Conservation (phyloP, 345 rosid species). For the Pistacia integerrima region DNA sequence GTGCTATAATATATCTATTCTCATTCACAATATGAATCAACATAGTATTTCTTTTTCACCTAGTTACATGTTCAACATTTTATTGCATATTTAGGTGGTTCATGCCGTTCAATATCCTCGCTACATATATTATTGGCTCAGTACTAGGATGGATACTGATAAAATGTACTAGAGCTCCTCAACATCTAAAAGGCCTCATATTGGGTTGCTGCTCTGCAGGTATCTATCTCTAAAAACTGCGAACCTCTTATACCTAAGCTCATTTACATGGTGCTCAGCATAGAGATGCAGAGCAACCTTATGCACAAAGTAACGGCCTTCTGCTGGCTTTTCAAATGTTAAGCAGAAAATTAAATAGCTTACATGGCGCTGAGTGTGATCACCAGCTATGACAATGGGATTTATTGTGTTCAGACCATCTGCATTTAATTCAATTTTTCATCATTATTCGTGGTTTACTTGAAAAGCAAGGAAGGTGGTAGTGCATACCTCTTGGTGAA, state of each 20-base stretch:
- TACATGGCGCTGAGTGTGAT: not conserved
- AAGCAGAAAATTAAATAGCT: not conserved
- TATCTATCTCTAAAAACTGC: not conserved
- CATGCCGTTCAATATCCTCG: constrained; percentile 50
- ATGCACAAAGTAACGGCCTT: not conserved
- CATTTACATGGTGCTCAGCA: not conserved
- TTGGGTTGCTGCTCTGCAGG: constrained; percentile 59
- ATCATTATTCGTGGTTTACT: too few relatives aligned
- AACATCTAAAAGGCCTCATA: constrained; percentile 45
- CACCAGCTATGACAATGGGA: not conserved
- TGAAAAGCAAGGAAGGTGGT: not conserved
- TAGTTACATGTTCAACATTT: not conserved
- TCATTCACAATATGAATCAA: not conserved
- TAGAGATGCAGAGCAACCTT: not conserved
- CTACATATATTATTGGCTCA: constrained; percentile 38
- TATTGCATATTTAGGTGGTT: constrained; percentile 43
- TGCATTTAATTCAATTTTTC: not conserved
- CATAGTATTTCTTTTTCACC: not conserved
- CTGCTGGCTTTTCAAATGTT: not conserved
- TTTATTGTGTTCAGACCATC: too few relatives aligned
- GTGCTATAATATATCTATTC: not conserved
- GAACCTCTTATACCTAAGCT: not conserved
- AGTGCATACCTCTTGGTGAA: too few relatives aligned
- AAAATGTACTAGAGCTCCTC: constrained; percentile 38
- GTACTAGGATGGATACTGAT: constrained; percentile 41